phyloP scores from a whole-genome alignment of 108 stramenopile species.

The Nitzschia sp. region DNA sequence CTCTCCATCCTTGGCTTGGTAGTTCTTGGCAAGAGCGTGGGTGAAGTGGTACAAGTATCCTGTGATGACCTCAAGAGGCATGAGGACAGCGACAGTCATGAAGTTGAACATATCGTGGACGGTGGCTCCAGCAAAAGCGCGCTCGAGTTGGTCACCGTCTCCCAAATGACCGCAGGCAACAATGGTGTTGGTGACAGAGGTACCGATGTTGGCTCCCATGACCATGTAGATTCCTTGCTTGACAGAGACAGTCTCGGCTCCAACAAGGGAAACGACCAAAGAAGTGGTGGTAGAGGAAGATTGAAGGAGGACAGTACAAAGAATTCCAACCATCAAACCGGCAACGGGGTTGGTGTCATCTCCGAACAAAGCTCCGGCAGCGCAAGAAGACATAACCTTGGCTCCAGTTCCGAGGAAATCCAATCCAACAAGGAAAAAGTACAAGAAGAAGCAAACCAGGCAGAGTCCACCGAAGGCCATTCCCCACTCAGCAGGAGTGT shows the following conservation, averaged over 20 bases:
- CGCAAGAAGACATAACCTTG: conserved; percentile 83
- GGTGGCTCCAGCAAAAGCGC: conserved; percentile 88
- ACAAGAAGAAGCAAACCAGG: conserved; percentile 74
- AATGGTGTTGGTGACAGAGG: conserved; percentile 85
- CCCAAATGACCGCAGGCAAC: conserved; percentile 87
- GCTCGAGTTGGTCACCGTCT: conserved; percentile 82
- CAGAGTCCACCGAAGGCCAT: conserved; percentile 48
- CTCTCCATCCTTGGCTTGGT: conserved; percentile 47
- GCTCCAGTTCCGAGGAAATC: conserved; percentile 75
- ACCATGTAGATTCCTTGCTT: conserved; percentile 82
- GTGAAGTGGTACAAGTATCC: conserved; percentile 62
- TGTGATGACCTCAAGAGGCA: conserved; percentile 74
- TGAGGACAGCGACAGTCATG: conserved; percentile 71
- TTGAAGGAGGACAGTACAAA: conserved; percentile 84
- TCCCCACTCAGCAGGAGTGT: conserved; percentile 61
- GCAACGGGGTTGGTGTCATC: conserved; percentile 85
- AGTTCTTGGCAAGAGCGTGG: conserved; percentile 57
- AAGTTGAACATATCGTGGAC: conserved; percentile 93
- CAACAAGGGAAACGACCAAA: conserved; percentile 82
- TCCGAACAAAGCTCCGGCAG: conserved; percentile 76
- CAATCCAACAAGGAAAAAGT: conserved; percentile 86
- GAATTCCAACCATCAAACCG: conserved; percentile 78
- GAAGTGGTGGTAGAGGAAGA: conserved; percentile 88
- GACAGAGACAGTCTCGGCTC: conserved; percentile 60
- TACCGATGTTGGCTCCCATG: conserved; percentile 48